These are phyloP conservation scores for Phytophthora megakarya DNA, from an alignment of 352 stramenopile genomes.

Conservation along the genomic window DNA sequence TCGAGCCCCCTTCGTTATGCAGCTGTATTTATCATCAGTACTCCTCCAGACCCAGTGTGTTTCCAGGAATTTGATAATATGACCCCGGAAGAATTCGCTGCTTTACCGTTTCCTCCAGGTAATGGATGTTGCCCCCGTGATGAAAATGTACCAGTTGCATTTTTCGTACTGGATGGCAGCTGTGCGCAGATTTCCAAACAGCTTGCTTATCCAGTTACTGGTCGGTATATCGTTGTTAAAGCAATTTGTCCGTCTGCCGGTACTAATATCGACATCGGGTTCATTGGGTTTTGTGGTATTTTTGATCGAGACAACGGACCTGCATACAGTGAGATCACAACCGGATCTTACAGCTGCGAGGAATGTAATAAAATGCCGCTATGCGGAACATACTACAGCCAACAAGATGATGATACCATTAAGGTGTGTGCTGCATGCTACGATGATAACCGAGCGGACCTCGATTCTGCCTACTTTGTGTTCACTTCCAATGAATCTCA, in stretches of 20 bases:
- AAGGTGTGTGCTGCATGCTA: conserved; percentile 81
- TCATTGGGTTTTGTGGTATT: conserved; percentile 76
- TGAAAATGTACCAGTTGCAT: conserved; percentile 71
- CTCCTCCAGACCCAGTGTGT: conserved; percentile 48
- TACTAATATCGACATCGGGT: conserved; percentile 86
- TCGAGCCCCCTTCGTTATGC: conserved; percentile 73
- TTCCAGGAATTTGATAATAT: conserved; percentile 73
- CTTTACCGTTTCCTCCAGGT: conserved; percentile 65
- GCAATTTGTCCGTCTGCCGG: conserved; percentile 65
- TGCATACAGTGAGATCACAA: conserved; percentile 65
- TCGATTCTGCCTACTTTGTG: conserved; percentile 59
- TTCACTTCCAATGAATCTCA: conserved; percentile 42
- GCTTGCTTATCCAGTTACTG: conserved; percentile 64
- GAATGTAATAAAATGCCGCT: conserved; percentile 59
- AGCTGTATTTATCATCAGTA: conserved; percentile 76
- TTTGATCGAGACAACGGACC: conserved; percentile 85
- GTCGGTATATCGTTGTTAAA: conserved; percentile 83
- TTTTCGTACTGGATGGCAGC: conserved; percentile 79
- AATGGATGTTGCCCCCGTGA: conserved; percentile 56
- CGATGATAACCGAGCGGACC: conserved; percentile 69
- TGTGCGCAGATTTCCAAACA: conserved; percentile 82
- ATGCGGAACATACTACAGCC: conserved; percentile 62
- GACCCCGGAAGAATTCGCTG: conserved; percentile 77
- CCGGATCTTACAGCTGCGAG: conserved; percentile 54
- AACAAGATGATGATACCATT: conserved; percentile 55